Conservation (phyloP, 2,329 filamentous ascomycete species). For the Sarocladium oryzae region DNA sequence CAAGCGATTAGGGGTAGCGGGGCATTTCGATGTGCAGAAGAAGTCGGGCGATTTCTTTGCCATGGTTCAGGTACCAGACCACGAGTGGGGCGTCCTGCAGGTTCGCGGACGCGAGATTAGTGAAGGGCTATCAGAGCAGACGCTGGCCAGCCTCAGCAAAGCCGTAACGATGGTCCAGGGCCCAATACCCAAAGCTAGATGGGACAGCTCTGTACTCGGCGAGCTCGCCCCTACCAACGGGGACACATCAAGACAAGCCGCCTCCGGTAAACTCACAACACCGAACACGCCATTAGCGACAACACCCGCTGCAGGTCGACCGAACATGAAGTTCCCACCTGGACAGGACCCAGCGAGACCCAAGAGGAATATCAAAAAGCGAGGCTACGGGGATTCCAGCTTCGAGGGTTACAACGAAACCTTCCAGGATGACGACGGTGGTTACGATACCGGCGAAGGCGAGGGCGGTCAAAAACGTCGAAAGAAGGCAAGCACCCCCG, state of each 20-base stretch:
- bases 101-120: slow-evolving; percentile 49
- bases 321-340: background rate
- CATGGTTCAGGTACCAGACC: slow-evolving; percentile 44
- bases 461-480: slow-evolving; percentile 60
- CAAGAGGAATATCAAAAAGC: slow-evolving; percentile 63
- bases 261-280: slow-evolving; percentile 41
- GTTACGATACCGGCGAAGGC: slow-evolving; percentile 64
- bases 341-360: slow-evolving; percentile 48
- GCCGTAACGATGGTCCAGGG: slow-evolving; percentile 54
- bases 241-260: slow-evolving; percentile 19
- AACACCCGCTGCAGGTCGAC: slow-evolving; percentile 22
- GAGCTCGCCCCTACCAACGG: slow-evolving; percentile 39
- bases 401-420: slow-evolving; percentile 71
- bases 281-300: slow-evolving; percentile 44
- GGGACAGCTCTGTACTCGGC: slow-evolving; percentile 53
- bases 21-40: slow-evolving; percentile 53
- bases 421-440: slow-evolving; percentile 62
- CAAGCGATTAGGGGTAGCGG: slow-evolving; percentile 55
- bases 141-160: slow-evolving; percentile 37
- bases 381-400: slow-evolving; percentile 67
- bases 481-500: slow-evolving; percentile 49
- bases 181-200: slow-evolving; percentile 43
- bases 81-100: slow-evolving; percentile 50
- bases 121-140: slow-evolving; percentile 42
- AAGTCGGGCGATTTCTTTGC: slow-evolving; percentile 42